Conservation (phyloP, 768 basidiomycete species). For the Leucogyrophana mollusca region DNA sequence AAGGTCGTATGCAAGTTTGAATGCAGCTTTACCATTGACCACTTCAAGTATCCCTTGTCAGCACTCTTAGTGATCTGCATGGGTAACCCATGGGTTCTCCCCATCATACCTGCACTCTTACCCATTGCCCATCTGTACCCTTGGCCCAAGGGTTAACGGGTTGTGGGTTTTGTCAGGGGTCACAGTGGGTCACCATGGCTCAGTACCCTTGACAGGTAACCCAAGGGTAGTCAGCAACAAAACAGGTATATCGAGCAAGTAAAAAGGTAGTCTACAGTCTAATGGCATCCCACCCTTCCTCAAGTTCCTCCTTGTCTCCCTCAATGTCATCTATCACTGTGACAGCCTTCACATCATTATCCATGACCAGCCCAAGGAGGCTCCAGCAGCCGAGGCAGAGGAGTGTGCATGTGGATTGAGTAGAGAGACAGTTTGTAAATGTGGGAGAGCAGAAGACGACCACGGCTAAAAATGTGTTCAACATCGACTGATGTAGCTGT, state of each 20-base stretch:
- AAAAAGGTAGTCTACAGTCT: background rate
- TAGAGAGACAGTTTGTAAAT: slow-evolving; percentile 21
- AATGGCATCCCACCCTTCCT: slow-evolving; percentile 11
- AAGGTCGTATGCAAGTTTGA: too few relatives aligned
- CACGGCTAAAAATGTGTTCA: slow-evolving; percentile 26
- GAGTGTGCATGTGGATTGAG: slow-evolving; percentile 25
- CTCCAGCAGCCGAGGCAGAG: slow-evolving; percentile 33
- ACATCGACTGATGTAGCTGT: slow-evolving; percentile 32
- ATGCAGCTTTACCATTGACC: too few relatives aligned
- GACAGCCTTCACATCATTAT: slow-evolving; percentile 16
- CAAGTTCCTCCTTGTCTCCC: slow-evolving; percentile 8
- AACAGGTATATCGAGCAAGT: background rate
- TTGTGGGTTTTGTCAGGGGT: background rate
- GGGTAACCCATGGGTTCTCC: slow-evolving; percentile 2
- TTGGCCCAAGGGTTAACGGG: background rate
- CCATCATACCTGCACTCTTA: slow-evolving; percentile 1
- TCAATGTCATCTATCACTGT: slow-evolving; percentile 6
- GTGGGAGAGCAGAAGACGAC: slow-evolving; percentile 26
- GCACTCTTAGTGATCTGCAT: slow-evolving; percentile 1
- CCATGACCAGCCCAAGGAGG: slow-evolving; percentile 15
- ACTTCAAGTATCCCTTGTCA: too few relatives aligned
- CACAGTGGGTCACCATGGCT: background rate
- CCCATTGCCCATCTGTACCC: background rate
- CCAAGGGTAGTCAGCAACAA: background rate
- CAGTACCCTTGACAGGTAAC: background rate